Percentiles rank a stretch among this genome's conserved stretches.
phyloP scores from a whole-genome alignment of 1,139 yeast genomes.

The Debaryomyces sp. region DNA sequence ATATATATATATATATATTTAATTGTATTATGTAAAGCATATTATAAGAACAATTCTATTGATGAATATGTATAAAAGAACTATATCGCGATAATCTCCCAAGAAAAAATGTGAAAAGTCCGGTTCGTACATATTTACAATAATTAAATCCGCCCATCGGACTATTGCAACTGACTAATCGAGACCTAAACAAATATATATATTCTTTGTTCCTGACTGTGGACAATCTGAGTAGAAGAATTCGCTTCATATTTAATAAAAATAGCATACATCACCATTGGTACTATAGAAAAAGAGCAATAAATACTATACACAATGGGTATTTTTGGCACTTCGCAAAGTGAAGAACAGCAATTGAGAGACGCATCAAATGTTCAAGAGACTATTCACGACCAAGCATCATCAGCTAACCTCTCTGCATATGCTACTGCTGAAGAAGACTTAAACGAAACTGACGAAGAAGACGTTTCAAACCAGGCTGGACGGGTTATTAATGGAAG shows the following conservation, averaged over 20 bases:
- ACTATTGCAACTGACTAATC: background rate
- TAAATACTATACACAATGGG: slow-evolving; percentile 19
- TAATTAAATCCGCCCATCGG: background rate
- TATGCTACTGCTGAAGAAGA: slow-evolving; percentile 43
- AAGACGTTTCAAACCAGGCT: background rate
- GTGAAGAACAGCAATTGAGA: slow-evolving; percentile 43
- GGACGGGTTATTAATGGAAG: background rate
- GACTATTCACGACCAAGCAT: slow-evolving; percentile 13
- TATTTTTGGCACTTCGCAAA: slow-evolving; percentile 37
- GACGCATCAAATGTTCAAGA: slow-evolving; percentile 26
- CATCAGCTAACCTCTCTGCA: slow-evolving; percentile 25
- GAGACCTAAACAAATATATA: background rate
- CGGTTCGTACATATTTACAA: background rate
- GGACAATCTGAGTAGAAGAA: background rate
- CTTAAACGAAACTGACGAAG: slow-evolving; percentile 6
- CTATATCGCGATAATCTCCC: background rate
- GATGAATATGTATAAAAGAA: background rate
- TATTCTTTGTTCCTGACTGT: background rate
- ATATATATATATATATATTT: background rate
- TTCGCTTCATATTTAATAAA: background rate
- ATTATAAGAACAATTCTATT: background rate
- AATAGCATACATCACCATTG: background rate
- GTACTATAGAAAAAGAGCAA: background rate
- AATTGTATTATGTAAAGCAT: background rate
- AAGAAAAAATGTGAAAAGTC: background rate